Percentiles rank a stretch among this genome's conserved stretches.
These are phyloP conservation scores for Trichoderma breve DNA, from an alignment of 2,329 filamentous ascomycete genomes.

Conservation along the genomic window DNA sequence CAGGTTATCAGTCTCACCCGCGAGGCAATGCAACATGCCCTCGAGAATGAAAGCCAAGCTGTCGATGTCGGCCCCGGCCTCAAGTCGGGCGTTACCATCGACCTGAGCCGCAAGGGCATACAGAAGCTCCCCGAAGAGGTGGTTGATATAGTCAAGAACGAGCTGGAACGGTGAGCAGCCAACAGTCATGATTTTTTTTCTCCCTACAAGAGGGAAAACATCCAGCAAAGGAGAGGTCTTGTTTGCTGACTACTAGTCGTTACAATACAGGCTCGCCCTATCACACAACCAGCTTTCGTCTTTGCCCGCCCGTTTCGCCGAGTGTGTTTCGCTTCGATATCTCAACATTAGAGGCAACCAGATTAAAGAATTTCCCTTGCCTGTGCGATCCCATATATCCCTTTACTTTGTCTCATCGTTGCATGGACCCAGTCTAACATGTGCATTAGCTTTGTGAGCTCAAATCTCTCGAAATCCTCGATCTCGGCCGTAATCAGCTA, in stretches of 20 bases:
- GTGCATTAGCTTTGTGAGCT: slow-evolving; percentile 73
- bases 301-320: slow-evolving; percentile 69
- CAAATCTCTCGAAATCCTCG: slow-evolving; percentile 84
- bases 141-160: slow-evolving; percentile 70
- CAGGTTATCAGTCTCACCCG: slow-evolving; percentile 65
- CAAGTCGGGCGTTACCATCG: slow-evolving; percentile 72
- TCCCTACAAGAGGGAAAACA: not conserved
- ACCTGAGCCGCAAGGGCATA: slow-evolving; percentile 74
- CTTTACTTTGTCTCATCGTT: not conserved
- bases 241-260: slow-evolving; percentile 13
- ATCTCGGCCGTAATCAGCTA: slow-evolving; percentile 86
- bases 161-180: slow-evolving; percentile 63
- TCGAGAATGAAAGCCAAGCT: slow-evolving; percentile 64
- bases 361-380: slow-evolving; percentile 61
- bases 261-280: slow-evolving; percentile 61
- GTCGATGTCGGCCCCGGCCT: slow-evolving; percentile 59
- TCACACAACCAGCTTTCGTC: slow-evolving; percentile 74
- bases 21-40: slow-evolving; percentile 65
- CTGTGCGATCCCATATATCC: slow-evolving; percentile 41
- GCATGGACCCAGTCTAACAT: slow-evolving; percentile 24
- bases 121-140: slow-evolving; percentile 69
- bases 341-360: slow-evolving; percentile 77
- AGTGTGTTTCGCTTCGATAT: slow-evolving; percentile 75
- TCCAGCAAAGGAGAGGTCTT: not conserved
- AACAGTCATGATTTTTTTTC: not conserved